phyloP scores from a whole-genome alignment of 108 stramenopile genomes.

The Cyclostephanos invisitatus region DNA sequence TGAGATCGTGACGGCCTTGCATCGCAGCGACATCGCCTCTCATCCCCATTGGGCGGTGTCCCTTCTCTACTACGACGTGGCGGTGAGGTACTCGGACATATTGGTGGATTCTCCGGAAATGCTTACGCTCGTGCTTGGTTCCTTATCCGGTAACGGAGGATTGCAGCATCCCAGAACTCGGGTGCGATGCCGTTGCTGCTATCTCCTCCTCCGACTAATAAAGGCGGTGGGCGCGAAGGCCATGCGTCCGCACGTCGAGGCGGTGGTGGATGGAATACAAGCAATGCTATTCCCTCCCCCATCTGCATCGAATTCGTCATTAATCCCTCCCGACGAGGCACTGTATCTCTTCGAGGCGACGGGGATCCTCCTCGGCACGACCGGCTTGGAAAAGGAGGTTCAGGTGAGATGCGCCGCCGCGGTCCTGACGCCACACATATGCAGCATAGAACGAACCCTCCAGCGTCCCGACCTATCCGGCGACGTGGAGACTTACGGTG shows the following conservation, averaged over 20 bases:
- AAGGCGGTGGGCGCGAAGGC: slow-evolving; percentile 55
- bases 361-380: slow-evolving; percentile 72
- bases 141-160: slow-evolving; percentile 59
- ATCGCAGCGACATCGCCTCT: slow-evolving; percentile 57
- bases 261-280: slow-evolving; percentile 68
- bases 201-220: slow-evolving; percentile 60
- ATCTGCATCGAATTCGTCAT: slow-evolving; percentile 11
- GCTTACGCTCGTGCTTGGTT: slow-evolving; percentile 54
- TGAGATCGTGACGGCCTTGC: slow-evolving; percentile 57
- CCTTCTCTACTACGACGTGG: slow-evolving; percentile 66
- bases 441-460: slow-evolving; percentile 56
- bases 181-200: slow-evolving; percentile 67
- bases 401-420: slow-evolving; percentile 61
- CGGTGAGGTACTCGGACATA: slow-evolving; percentile 58
- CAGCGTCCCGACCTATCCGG: slow-evolving; percentile 25
- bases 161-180: slow-evolving; percentile 59
- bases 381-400: slow-evolving; percentile 52
- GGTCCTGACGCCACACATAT: slow-evolving; percentile 74
- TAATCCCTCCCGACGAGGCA: slow-evolving; percentile 62
- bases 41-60: slow-evolving; percentile 69
- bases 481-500: slow-evolving; percentile 52
- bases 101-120: slow-evolving; percentile 55
- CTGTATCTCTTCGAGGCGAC: slow-evolving; percentile 77
- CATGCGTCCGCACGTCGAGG: slow-evolving; percentile 67
- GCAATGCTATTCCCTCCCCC: slow-evolving; percentile 53